Evolutionary conservation across 73 alveolate species (phyloP).

Genomic region (Tetrahymena elliotti): DNA sequence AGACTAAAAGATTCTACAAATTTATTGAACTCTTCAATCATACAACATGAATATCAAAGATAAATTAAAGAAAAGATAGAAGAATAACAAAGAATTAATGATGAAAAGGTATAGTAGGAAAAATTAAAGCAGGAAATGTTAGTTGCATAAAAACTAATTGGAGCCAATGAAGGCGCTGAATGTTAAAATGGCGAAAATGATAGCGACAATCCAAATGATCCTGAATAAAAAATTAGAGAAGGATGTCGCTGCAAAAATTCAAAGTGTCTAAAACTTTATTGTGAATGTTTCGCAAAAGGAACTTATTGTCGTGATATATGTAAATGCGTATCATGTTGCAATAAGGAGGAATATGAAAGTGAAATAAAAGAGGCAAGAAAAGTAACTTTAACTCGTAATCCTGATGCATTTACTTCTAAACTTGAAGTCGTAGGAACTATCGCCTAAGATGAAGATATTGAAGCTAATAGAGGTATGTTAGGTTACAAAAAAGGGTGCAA

Average conservation of each 20-base stretch:
- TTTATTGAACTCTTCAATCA: background rate
- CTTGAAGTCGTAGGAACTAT: background rate
- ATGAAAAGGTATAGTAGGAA: background rate
- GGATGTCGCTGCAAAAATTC: slow-evolving; percentile 69
- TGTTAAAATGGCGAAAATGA: background rate
- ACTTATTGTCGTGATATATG: slow-evolving; percentile 60
- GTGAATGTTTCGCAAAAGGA: slow-evolving; percentile 75
- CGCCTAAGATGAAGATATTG: background rate
- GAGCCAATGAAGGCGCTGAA: background rate
- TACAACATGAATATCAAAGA: background rate
- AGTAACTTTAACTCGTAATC: slow-evolving; percentile 54
- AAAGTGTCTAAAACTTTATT: slow-evolving; percentile 69
- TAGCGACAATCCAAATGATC: background rate
- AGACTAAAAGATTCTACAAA: background rate
- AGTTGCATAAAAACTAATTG: background rate
- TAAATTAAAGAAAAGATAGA: background rate
- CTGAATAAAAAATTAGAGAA: background rate
- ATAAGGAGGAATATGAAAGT: slow-evolving; percentile 58
- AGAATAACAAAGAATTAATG: background rate
- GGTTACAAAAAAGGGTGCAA: background rate
- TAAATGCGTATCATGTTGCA: slow-evolving; percentile 56
- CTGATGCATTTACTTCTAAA: slow-evolving; percentile 43
- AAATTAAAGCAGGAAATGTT: background rate
- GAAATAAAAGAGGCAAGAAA: slow-evolving; percentile 46
- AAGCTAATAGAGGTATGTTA: background rate